Evolutionary conservation across 75 land plant genomes (phyloP).

Genomic region (Cryptomeria japonica): DNA sequence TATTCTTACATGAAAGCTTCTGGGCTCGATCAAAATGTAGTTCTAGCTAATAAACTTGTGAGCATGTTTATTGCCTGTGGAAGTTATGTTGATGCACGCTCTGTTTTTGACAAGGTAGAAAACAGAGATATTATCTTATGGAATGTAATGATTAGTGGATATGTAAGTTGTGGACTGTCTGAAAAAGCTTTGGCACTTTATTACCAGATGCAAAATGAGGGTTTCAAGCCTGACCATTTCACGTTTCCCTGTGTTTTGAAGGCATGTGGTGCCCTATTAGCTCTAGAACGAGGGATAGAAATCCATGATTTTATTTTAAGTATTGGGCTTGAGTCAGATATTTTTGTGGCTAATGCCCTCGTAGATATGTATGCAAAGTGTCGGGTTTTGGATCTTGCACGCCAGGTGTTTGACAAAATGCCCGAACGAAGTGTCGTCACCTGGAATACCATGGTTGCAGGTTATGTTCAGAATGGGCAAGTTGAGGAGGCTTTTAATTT

Average conservation of each 20-base stretch:
- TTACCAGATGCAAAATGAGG: slow-evolving; percentile 36
- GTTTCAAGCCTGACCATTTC: slow-evolving; percentile 31
- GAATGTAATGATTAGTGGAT: slow-evolving; percentile 47
- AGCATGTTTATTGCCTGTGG: slow-evolving; percentile 3
- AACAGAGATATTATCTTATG: slow-evolving; percentile 30
- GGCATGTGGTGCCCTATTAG: slow-evolving; percentile 32
- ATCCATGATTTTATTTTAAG: slow-evolving; percentile 31
- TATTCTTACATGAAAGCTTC: background rate
- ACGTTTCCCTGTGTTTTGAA: slow-evolving; percentile 42
- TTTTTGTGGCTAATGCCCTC: slow-evolving; percentile 52
- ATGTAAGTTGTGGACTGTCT: slow-evolving; percentile 21
- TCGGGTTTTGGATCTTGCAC: slow-evolving; percentile 28
- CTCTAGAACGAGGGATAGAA: slow-evolving; percentile 21
- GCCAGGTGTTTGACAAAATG: slow-evolving; percentile 29
- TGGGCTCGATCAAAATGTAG: background rate
- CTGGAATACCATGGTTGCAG: slow-evolving; percentile 56
- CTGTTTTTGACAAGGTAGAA: slow-evolving; percentile 30
- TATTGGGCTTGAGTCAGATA: slow-evolving; percentile 13
- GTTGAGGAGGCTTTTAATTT: background rate
- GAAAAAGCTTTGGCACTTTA: slow-evolving; percentile 36
- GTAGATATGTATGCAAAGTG: slow-evolving; percentile 57
- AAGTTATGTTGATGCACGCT: slow-evolving; percentile 16
- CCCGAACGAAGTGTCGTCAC: slow-evolving; percentile 39
- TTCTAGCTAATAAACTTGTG: slow-evolving; percentile 4
- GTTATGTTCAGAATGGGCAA: slow-evolving; percentile 21